A percentile compares a stretch with the other conserved stretches of the same genome.
These are phyloP conservation scores for Aspergillus ruber DNA, from an alignment of 2,329 filamentous ascomycete species.

Conservation along the genomic window DNA sequence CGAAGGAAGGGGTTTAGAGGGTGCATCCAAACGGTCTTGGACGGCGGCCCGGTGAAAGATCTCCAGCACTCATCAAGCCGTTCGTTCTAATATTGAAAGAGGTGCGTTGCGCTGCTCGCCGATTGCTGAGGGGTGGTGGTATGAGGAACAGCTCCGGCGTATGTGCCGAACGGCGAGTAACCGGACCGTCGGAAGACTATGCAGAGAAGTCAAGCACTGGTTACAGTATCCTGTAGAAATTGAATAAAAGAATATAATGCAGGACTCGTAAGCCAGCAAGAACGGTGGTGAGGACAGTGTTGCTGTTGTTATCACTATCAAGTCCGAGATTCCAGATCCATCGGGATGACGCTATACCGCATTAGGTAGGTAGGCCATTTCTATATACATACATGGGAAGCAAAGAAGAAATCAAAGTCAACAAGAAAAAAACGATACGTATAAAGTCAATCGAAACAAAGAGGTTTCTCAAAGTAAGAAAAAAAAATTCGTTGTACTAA, in stretches of 20 bases:
- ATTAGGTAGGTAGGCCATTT: background rate
- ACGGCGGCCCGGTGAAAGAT: constrained; percentile 29
- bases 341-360: background rate
- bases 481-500: background rate
- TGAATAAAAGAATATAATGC: background rate
- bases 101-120: constrained; percentile 16
- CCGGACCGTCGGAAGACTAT: too few relatives aligned
- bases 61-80: constrained; percentile 35
- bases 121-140: constrained; percentile 15
- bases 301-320: too few relatives aligned
- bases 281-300: too few relatives aligned
- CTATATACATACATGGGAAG: background rate
- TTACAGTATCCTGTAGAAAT: background rate
- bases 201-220: background rate
- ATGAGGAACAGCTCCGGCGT: constrained; percentile 25
- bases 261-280: too few relatives aligned
- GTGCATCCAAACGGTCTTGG: constrained; percentile 69
- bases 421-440: background rate
- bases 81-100: constrained; percentile 16
- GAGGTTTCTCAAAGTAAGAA: background rate
- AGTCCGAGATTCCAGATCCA: background rate
- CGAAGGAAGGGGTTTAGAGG: constrained; percentile 97
- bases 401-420: background rate
- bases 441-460: background rate
- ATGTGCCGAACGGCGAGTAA: constrained; percentile 8